Base-by-base conservation (phyloP, 2,329 filamentous ascomycete genomes). In the Exophiala spinifera region DNA sequence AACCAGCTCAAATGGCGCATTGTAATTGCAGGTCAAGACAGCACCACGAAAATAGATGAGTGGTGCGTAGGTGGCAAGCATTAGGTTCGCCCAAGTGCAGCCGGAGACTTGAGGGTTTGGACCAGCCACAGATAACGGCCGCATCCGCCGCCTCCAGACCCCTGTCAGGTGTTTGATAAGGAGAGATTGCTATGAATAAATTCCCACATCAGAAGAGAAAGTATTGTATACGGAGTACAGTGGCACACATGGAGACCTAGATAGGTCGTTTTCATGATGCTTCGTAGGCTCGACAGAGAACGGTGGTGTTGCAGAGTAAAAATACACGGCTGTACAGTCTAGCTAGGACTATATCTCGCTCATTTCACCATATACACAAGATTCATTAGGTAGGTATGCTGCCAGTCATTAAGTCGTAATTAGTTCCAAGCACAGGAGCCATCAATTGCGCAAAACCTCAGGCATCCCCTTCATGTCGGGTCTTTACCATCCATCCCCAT, bases 391-490 rank as follows among this genome's bases (percentile, higher is more conserved):
- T 31, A 31, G 28, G 28, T 31, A 15, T 15, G 42, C 19, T 44
- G 15, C 23, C 6, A 15, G 25, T 49, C 25, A 50, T 44, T 43
- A 50, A n/a, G 19, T 28, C n/a, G 48, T 44, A 34, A 44, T 44
- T 7, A 25, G 10, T 14, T 28, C 21, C 28, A 14, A 25, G 11
- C 42, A 25, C 42, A 15, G 28, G 42, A n/a, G 5, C 10, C 42
- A 4, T n/a, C 36, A n/a, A 44, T 44, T 21, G 20, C 23, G 20
- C 20, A 15, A 25, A 44, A 14, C 10, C 20, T 44, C 28, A 31
- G 6, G n/a, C n/a, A 3, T 14, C 7, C 23, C 21, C 11, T 23
- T 55, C 48, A 57, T 15, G 51, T 49, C n/a, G 51, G 51, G 21
- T 55, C 51, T 40, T 53, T 46, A 4, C 36, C 55, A 36, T 51